A percentile compares a stretch with the other conserved stretches of the same genome.
phyloP scores from a whole-genome alignment of 108 stramenopile genomes.

The Pelagomonas calceolata region DNA sequence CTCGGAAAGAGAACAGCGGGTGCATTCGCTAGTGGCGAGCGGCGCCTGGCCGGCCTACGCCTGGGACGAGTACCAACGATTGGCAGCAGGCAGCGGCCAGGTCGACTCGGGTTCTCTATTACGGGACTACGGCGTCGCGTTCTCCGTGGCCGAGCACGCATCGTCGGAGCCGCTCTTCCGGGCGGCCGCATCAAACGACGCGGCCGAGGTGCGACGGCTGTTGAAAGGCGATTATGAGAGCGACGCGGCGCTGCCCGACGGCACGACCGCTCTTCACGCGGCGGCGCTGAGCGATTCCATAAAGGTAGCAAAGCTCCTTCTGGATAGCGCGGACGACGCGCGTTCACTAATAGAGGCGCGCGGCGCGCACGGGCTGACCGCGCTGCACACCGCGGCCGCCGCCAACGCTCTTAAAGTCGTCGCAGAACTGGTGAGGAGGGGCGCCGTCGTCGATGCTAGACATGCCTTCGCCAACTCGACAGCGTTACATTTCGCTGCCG shows the following conservation, averaged over 20 bases:
- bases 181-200: no score
- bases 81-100: not conserved
- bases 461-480: not conserved
- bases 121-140: not conserved
- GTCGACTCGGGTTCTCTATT: not conserved
- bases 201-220: no score
- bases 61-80: not conserved
- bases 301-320: not conserved
- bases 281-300: not conserved
- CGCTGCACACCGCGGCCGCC: not conserved
- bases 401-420: not conserved
- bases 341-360: not conserved
- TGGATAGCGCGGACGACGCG: not conserved
- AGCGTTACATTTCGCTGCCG: not conserved
- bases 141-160: not conserved
- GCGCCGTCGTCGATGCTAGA: not conserved
- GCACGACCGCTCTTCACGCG: not conserved
- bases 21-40: not conserved
- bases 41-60: not conserved
- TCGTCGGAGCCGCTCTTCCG: no score
- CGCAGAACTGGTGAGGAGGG: not conserved
- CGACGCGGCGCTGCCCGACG: not conserved
- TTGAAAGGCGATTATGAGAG: no score
- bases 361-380: not conserved
- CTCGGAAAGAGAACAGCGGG: not conserved